Base-by-base conservation (phyloP, 1,284 basidiomycete genomes). In the Cutaneotrichosporon cavernicola region DNA sequence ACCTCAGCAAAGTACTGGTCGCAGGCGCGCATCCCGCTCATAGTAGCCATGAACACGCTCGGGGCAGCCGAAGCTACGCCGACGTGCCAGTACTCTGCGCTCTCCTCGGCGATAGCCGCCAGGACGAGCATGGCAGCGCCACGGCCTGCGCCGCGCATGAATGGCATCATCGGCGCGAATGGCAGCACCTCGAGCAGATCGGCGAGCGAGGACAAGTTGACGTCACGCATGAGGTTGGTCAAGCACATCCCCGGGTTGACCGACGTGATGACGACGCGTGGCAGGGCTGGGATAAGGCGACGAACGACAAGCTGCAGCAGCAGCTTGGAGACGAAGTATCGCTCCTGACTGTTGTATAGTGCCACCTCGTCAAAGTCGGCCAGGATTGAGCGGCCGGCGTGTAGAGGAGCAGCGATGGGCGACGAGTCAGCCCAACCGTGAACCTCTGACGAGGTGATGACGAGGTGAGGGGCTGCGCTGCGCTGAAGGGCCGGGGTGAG, bases 291-390 rank as follows among this genome's bases (percentile, higher is more conserved):
- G 50, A 72, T 65, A 22, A 70, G 63, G 2, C 31, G 51, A 11
- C 67, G 59, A 14, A 65, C 64, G 30, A 68, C 10, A 55, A 72
- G 67, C 38, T 70, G 69, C n/a, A 72, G 70, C 14, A 72, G 51
- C 18, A 69, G 64, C 70, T 71, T 71, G 40, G 70, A 68, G 40
- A 64, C 38, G n/a, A 55, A 65, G 47, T 71, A 71, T 11, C 70
- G 61, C 2, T 40, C 51, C 1, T 30, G 22, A 36, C 56, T 65
- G 30, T 50, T 47, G 40, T 63, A 71, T 1, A 16, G 50, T 3
- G 21, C 31, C 8, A 40, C 47, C 56, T 68, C 63, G 58, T 71
- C 66, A 36, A 62, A 56, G 11, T 46, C 18, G 6, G 2, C n/a
- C 13, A 69, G 10, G 30, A 71, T 61, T 10, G 30, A 16, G 18